Conservation (phyloP, 2,329 filamentous ascomycete genomes). For the Rachicladosporium sp. region DNA sequence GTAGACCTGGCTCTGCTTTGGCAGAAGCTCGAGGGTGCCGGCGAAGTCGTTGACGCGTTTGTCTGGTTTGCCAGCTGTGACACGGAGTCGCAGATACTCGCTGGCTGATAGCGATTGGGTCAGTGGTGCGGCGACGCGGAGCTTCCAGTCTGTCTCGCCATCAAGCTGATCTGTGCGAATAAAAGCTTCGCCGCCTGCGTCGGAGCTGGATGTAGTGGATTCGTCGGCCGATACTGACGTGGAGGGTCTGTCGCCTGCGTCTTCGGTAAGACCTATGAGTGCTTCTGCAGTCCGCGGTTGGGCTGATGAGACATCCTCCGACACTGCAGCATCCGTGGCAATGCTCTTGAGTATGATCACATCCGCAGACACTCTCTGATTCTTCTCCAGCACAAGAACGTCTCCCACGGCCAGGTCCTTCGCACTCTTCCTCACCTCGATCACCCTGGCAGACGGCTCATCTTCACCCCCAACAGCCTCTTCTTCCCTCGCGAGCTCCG, state of each 20-base stretch:
- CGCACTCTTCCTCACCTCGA: constrained; percentile 67
- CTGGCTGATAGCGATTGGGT: constrained; percentile 63
- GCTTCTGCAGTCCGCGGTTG: constrained; percentile 22
- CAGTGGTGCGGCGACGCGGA: constrained; percentile 73
- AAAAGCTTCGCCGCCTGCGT: constrained; percentile 66
- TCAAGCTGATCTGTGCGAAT: constrained; percentile 96
- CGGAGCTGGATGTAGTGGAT: too few species aligned
- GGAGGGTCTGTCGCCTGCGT: constrained; percentile 1
- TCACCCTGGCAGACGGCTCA: constrained; percentile 24
- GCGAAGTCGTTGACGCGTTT: constrained; percentile 90
- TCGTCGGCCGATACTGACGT: too few species aligned
- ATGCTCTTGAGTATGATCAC: constrained; percentile 83
- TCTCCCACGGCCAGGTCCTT: constrained; percentile 87
- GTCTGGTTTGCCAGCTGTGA: constrained; percentile 82
- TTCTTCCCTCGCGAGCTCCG: constrained; percentile 60
- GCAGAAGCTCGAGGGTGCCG: constrained; percentile 69
- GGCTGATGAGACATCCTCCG: constrained; percentile 13
- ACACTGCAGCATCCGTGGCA: constrained; percentile 39
- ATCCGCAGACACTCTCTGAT: constrained; percentile 87
- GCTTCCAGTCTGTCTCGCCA: constrained; percentile 97
- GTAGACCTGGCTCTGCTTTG: constrained; percentile 39
- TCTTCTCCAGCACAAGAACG: constrained; percentile 79
- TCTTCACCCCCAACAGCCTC: constrained; percentile 34
- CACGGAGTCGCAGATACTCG: constrained; percentile 53
- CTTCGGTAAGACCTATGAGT: constrained; percentile 15